These are phyloP conservation scores for Lipomyces mesembrius DNA, from an alignment of 805 yeast genomes.

Conservation along the genomic window DNA sequence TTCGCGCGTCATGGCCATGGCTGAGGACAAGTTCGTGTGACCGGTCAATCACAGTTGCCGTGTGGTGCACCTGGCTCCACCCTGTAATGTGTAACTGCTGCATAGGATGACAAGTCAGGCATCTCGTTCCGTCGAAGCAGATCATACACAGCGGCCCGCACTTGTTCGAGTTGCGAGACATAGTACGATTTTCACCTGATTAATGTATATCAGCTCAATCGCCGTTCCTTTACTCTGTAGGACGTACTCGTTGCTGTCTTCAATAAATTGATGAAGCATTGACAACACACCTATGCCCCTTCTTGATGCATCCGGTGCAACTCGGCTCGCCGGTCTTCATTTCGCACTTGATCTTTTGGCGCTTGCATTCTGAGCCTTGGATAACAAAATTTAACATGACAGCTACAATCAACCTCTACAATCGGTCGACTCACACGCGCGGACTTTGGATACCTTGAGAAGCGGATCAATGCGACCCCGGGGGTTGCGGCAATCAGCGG, in stretches of 20 bases:
- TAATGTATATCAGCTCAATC: neutral
- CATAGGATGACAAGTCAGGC: neutral
- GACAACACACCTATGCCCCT: constrained; percentile 1
- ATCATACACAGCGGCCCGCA: neutral
- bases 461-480: neutral
- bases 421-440: neutral
- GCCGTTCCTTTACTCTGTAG: neutral
- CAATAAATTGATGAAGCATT: constrained; percentile 1
- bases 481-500: neutral
- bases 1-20: neutral
- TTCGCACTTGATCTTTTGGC: constrained; percentile 10
- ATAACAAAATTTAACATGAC: neutral
- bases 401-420: neutral
- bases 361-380: constrained; percentile 5
- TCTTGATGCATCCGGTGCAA: neutral
- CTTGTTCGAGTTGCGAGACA: neutral
- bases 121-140: neutral
- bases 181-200: neutral
- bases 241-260: neutral
- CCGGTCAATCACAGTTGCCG: neutral
- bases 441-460: neutral
- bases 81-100: too few species aligned
- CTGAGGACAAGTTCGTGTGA: neutral
- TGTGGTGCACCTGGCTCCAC: neutral
- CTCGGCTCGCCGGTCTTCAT: neutral